phyloP scores from a whole-genome alignment of 106 monocot genomes.

The Vanilla planifolia region DNA sequence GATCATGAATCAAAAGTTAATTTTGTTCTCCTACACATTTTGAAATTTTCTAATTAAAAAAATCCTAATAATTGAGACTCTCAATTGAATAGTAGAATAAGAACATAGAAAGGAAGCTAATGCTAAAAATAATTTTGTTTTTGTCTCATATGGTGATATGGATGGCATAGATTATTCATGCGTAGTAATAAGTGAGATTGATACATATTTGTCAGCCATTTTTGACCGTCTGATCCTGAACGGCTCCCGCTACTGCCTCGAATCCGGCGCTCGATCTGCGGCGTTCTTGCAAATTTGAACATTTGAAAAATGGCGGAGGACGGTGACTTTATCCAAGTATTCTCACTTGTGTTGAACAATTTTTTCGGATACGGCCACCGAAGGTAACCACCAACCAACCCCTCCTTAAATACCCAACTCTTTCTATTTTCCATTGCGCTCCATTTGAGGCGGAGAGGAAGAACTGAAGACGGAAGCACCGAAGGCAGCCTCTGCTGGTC shows the following conservation, averaged over 20 bases:
- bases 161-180: too few relatives aligned
- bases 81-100: too few relatives aligned
- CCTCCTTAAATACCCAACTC: neutral
- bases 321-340: constrained; percentile 2
- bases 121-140: too few relatives aligned
- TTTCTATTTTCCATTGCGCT: constrained; percentile 1
- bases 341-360: neutral
- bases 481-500: neutral
- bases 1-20: too few relatives aligned
- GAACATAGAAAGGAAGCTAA: too few relatives aligned
- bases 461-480: neutral
- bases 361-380: constrained; percentile 8
- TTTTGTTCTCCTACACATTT: too few relatives aligned
- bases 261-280: neutral
- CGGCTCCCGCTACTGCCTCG: neutral
- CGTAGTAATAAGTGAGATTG: too few relatives aligned
- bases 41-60: too few relatives aligned
- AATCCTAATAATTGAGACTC: too few relatives aligned
- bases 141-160: too few relatives aligned
- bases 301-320: constrained; percentile 8
- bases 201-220: neutral
- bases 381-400: neutral
- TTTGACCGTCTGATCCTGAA: neutral
- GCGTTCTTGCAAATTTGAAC: constrained; percentile 8
- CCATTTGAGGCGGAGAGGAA: constrained; percentile 3